Base-by-base conservation (phyloP, 139 green algal genomes). In the Trebouxia sp. region DNA sequence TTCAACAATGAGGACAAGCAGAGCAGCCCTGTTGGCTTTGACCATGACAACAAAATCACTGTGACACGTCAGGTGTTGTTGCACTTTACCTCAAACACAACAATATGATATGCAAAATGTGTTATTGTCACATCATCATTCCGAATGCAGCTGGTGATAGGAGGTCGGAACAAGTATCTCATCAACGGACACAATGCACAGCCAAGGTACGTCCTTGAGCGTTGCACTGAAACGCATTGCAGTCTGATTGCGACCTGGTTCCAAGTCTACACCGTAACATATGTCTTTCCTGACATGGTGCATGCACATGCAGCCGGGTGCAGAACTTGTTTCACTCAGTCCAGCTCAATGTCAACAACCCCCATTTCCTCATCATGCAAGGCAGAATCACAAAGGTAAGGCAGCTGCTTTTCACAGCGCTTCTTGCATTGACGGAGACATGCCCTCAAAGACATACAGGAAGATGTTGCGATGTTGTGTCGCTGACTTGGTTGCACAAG, bases 291-390 rank as follows among this genome's bases (percentile, higher is more conserved):
- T n/a, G n/a, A n/a, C n/a, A n/a, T n/a, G 17, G 9, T 37, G 6
- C 35, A 2, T 51, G 5, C 41, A 41, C 22, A 22, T 90, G 87
- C 89, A 97, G 91, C 35, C 91, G 94, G 2, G 96, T 99, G 28
- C 92, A 97, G 67, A 97, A 98, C 83, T 86, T 99, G 48, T 99
- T 99, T 86, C 97, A 99, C 84, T 97, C 92, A 8, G 95, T 99
- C 87, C 93, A 98, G 91, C 90, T 99, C 28, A 99, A 99, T 81
- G 95, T 99, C 50, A 99, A 99, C 94, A 99, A 99, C 85, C 97
- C 97, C 22, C 97, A 99, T 88, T 99, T 99, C 87, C 91, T 99
- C 77, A 99, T 99, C 90, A 99, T 99, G 97, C 97, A 99, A 91
- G 96, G 96, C 42, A 89, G 96, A 48, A 98, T 98, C 86, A 98